These are phyloP conservation scores for Fomitopsis serialis DNA, from an alignment of 768 basidiomycete genomes.

Conservation along the genomic window DNA sequence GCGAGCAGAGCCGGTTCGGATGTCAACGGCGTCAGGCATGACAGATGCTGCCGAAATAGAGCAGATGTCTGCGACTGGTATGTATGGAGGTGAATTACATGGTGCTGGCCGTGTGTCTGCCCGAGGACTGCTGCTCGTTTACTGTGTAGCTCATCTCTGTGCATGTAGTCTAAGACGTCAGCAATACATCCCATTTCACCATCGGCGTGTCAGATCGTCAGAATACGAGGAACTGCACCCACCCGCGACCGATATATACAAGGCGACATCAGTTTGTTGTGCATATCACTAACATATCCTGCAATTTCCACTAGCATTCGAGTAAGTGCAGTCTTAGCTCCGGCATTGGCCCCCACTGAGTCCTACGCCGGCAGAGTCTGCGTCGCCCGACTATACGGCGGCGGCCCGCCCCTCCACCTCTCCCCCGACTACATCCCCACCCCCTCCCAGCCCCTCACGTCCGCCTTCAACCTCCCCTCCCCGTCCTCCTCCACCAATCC, in stretches of 20 bases:
- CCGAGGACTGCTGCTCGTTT: not conserved
- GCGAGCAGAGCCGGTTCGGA: too few relatives aligned
- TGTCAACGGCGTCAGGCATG: too few relatives aligned
- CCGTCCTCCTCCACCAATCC: conserved; percentile 15
- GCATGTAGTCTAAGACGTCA: not conserved
- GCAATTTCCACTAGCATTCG: conserved; percentile 55
- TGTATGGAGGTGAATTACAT: not conserved
- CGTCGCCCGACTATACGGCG: conserved; percentile 82
- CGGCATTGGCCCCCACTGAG: conserved; percentile 2
- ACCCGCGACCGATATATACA: too few relatives aligned
- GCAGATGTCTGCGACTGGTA: too few relatives aligned
- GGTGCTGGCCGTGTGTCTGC: not conserved
- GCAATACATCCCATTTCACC: too few relatives aligned
- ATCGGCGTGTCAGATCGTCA: too few relatives aligned
- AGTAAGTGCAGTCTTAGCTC: conserved; percentile 47
- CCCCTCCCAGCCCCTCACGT: conserved; percentile 62
- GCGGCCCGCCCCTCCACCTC: conserved; percentile 71
- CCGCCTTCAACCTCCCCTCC: conserved; percentile 40
- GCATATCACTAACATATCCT: too few relatives aligned
- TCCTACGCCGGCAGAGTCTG: conserved; percentile 53
- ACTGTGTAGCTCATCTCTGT: not conserved
- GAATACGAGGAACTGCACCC: too few relatives aligned
- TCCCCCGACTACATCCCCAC: conserved; percentile 63
- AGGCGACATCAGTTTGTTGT: too few relatives aligned
- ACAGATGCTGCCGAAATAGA: too few relatives aligned